Evolutionary conservation across 2,329 filamentous ascomycete species (phyloP), one percentile per base, ranked within the genome.

Genomic region (Peltaster fructicola): DNA sequence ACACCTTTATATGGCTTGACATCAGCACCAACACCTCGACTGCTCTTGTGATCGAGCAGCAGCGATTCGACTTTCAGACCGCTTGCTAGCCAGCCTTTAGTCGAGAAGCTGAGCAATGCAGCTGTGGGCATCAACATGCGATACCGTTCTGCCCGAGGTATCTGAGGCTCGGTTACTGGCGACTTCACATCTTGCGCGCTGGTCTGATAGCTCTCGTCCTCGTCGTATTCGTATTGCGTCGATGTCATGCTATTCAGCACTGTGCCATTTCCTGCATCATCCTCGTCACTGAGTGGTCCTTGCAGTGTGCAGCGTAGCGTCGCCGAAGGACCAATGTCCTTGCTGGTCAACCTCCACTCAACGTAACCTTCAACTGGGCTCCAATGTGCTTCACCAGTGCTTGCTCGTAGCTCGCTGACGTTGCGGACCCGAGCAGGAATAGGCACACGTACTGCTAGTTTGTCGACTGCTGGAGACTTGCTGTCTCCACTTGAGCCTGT

Each of bases 1-100:
- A 98, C 88, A 2, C 88, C 88, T 55, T 95, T 98, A 53, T 92
- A 95, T 13, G 88, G 88, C 53, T 82, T 90, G 18, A 95, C 71
- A 3, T 77, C 71, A 37, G 91, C 81, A 0, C 81, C 81, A 22
- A 98, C 43, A 0, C 88, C 88, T 29, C 74, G 68, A 50, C 80
- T 91, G 54, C 74, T 82, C 48, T 78, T 73, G n/a, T 68, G 59
- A 46, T 73, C 68, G 8, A 74, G 51, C n/a, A 57, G 56, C 32
- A 74, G 43, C 36, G 61, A 64, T 26, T 73, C 68, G 2, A 74
- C 69, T 32, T 60, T 65, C 38, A 74, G 59, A 3, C 69, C 69
- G 35, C 68, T 73, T 0, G 69, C 62, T 18, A 74, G 45, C 68
- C 68, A 73, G 2, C 69, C 69, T 33, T 68, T 67, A 21, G 72